Percentiles rank a stretch among this genome's conserved stretches.
phyloP scores from a whole-genome alignment of 331 rosid genomes.

The Saraca asoca region DNA sequence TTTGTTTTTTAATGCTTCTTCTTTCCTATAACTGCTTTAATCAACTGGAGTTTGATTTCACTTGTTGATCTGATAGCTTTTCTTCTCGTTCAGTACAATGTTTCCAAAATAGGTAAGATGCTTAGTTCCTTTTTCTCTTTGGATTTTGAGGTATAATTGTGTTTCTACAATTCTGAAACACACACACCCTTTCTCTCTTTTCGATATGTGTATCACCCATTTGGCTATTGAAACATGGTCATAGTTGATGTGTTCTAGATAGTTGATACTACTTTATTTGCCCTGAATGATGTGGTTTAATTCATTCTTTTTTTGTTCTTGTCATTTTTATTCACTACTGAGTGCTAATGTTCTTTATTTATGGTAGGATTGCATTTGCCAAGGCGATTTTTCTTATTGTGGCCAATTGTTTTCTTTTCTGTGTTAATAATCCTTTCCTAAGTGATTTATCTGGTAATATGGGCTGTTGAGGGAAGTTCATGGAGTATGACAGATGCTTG shows the following conservation, averaged over 20 bases:
- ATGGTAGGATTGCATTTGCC: slow-evolving; percentile 65
- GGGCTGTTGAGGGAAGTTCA: slow-evolving; percentile 59
- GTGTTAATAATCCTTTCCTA: slow-evolving; percentile 65
- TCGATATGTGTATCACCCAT: no score
- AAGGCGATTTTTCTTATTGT: slow-evolving; percentile 58
- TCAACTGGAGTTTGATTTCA: no score
- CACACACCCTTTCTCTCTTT: no score
- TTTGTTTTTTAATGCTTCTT: no score
- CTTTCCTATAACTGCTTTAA: no score
- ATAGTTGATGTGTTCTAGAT: slow-evolving; percentile 25
- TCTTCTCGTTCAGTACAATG: no score
- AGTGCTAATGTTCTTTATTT: slow-evolving; percentile 22
- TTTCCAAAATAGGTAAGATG: no score
- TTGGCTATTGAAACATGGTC: no score
- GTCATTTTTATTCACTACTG: slow-evolving; percentile 27
- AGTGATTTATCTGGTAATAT: slow-evolving; percentile 59
- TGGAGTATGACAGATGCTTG: slow-evolving; percentile 58
- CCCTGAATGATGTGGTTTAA: slow-evolving; percentile 30
- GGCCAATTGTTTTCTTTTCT: slow-evolving; percentile 78
- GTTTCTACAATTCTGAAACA: no score
- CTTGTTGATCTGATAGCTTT: no score
- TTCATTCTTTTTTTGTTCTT: slow-evolving; percentile 29
- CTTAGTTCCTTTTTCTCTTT: no score
- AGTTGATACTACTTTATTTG: slow-evolving; percentile 1
- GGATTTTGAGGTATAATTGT: no score